Evolutionary conservation across 225 moss, liverwort and hornwort species (phyloP).

Genomic region (Polytrichum commune): DNA sequence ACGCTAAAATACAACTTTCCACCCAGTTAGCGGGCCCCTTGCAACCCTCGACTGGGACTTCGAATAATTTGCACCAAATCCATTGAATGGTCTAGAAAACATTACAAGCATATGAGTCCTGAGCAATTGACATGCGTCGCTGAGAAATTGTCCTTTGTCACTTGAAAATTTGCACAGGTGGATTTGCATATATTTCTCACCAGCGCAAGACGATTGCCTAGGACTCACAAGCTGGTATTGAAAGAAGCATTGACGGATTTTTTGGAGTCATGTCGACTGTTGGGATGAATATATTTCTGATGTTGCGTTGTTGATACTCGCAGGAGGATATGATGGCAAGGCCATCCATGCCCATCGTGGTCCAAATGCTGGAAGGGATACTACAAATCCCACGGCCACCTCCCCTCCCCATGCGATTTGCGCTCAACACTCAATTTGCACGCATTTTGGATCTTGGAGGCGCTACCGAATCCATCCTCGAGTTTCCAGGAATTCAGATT

Average conservation of each 20-base stretch:
- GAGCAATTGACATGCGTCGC: too few relatives aligned
- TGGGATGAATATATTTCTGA: neutral
- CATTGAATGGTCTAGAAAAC: too few relatives aligned
- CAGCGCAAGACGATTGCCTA: too few relatives aligned
- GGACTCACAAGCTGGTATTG: neutral
- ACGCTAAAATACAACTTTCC: too few relatives aligned
- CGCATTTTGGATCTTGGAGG: conserved; percentile 43
- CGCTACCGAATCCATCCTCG: conserved; percentile 22
- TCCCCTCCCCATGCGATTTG: conserved; percentile 39
- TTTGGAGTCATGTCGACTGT: too few relatives aligned
- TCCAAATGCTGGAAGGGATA: conserved; percentile 61
- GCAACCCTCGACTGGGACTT: too few relatives aligned
- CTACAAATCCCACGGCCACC: conserved; percentile 34
- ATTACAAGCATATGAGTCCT: too few relatives aligned
- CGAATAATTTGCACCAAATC: too few relatives aligned
- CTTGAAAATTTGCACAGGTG: too few relatives aligned
- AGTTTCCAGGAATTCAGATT: conserved; percentile 43
- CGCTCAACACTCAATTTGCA: conserved; percentile 47
- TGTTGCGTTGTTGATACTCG: neutral
- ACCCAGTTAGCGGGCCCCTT: too few relatives aligned
- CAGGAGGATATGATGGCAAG: conserved; percentile 62
- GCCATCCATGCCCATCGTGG: conserved; percentile 55
- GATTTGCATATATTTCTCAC: too few relatives aligned
- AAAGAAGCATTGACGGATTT: neutral
- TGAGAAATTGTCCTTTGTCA: too few relatives aligned